Conservation (phyloP, 1,284 basidiomycete genomes). For the Leccinum solheimii region DNA sequence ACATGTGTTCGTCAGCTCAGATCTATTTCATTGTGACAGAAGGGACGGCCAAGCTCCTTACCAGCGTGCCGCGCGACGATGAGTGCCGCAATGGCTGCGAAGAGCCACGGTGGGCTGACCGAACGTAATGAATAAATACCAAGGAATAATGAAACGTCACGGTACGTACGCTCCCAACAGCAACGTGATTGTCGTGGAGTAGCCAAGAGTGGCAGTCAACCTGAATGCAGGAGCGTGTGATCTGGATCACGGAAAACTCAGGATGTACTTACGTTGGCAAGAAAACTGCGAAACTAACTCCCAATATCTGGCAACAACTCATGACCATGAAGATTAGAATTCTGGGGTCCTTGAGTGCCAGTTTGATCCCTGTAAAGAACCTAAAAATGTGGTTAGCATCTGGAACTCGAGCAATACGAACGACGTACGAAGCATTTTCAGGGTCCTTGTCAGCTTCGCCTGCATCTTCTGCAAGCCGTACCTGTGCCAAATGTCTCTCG, state of each 20-base stretch:
- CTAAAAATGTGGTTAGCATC: slow-evolving; percentile 33
- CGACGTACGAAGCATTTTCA: slow-evolving; percentile 51
- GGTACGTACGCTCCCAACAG: slow-evolving; percentile 62
- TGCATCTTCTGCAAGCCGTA: slow-evolving; percentile 70
- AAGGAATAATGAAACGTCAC: not conserved
- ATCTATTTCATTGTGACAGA: not conserved
- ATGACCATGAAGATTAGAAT: slow-evolving; percentile 53
- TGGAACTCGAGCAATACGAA: not conserved
- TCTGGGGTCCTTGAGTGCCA: slow-evolving; percentile 42
- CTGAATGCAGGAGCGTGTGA: slow-evolving; percentile 32
- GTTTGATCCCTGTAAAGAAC: slow-evolving; percentile 49
- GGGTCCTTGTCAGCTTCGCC: slow-evolving; percentile 68
- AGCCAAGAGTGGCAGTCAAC: slow-evolving; percentile 65
- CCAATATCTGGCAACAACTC: slow-evolving; percentile 53
- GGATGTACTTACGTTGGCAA: slow-evolving; percentile 58
- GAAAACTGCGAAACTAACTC: slow-evolving; percentile 71
- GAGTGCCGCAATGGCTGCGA: slow-evolving; percentile 54
- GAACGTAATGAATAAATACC: not conserved
- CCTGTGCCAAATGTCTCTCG: slow-evolving; percentile 66
- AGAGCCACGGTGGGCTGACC: slow-evolving; percentile 61
- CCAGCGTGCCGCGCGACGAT: slow-evolving; percentile 69
- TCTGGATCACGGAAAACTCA: not conserved
- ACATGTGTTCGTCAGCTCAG: not conserved
- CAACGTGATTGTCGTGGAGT: slow-evolving; percentile 57
- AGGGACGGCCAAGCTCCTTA: slow-evolving; percentile 25